A percentile compares a stretch with the other conserved stretches of the same genome.
phyloP scores from a whole-genome alignment of 352 stramenopile species.

The Phytophthora rubi region DNA sequence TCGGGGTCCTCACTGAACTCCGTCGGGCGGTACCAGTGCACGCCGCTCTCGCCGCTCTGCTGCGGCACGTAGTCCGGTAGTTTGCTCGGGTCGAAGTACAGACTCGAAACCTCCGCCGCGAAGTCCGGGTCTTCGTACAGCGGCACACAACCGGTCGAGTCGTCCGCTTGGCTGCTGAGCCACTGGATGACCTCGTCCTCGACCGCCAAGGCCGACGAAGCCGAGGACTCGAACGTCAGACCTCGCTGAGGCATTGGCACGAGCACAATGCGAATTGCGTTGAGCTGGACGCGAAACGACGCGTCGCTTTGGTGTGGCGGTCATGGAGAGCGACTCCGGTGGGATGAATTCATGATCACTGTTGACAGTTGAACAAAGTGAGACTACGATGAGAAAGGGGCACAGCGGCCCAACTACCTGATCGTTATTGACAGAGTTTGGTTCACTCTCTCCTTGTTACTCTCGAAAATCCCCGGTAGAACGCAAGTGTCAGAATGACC shows the following conservation, averaged over 20 bases:
- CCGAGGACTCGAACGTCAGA: slow-evolving; percentile 25
- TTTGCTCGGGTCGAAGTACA: slow-evolving; percentile 67
- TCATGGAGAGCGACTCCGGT: too few relatives aligned
- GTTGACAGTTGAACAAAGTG: too few relatives aligned
- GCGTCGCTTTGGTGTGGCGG: too few relatives aligned
- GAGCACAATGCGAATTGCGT: not conserved
- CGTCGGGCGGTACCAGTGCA: slow-evolving; percentile 68
- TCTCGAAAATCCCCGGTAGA: too few relatives aligned
- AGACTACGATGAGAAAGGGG: too few relatives aligned
- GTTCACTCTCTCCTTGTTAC: too few relatives aligned
- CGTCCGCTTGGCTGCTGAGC: slow-evolving; percentile 33
- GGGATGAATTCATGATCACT: too few relatives aligned
- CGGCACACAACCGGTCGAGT: slow-evolving; percentile 16
- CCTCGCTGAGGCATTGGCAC: slow-evolving; percentile 21
- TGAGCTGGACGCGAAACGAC: too few relatives aligned
- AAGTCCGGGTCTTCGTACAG: slow-evolving; percentile 76
- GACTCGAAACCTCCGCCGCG: slow-evolving; percentile 43
- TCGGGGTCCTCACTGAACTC: slow-evolving; percentile 79
- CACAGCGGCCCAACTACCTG: too few relatives aligned
- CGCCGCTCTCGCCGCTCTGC: slow-evolving; percentile 7
- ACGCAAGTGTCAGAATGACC: too few relatives aligned
- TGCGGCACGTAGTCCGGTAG: slow-evolving; percentile 63
- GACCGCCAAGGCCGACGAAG: slow-evolving; percentile 13
- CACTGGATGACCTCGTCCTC: slow-evolving; percentile 61
- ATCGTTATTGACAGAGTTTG: too few relatives aligned